Base-by-base conservation (phyloP, 2,329 filamentous ascomycete species). In the Colletotrichum chrysophilum region DNA sequence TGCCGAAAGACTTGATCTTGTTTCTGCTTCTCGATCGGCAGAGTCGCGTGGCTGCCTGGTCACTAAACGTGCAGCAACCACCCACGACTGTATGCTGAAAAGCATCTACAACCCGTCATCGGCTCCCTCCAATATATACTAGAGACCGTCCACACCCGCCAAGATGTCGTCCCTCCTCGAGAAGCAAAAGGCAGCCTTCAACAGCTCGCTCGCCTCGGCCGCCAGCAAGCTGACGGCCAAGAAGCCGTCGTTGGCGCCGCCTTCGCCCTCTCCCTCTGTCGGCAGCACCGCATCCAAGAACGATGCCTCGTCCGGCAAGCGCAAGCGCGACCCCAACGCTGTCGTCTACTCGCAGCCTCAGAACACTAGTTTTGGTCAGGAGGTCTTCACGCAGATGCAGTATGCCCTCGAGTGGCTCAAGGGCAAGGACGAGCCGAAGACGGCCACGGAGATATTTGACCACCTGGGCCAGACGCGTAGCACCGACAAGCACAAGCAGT, bases 341-440 rank as follows among this genome's bases (percentile, higher is more conserved):
- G 87, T 89, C 14, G 88, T 94, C 69, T 96, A 93, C 85, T 96
- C 94, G 71, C 95, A 96, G 86, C 94, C 94, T 24, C 90, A 91
- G 78, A 92, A 93, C 81, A 95, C 92, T 18, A 94, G 93, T 81
- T 94, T 93, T 68, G 95, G 96, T 79, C 90, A 90, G 76, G 94
- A 96, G 84, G 92, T 97, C 83, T 93, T 95, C 87, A 97, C 96
- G 14, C 95, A 98, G 84, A 93, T 98, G 82, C 91, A 94, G 74
- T 98, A 96, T 85, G 95, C 95, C 24, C 93, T 98, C 82, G 92
- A 96, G 77, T 95, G 95, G 83, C 91, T 98, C 75, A 93, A 93
- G 86, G 91, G 91, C 78, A 93, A 93, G 82, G 91, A 91, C 74
- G 87, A 92, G 76, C 87, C 94, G 71, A 91, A 96, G 82, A 91